Evolutionary conservation across 352 stramenopile genomes (phyloP).

Genomic region (Phytophthora crassamura): DNA sequence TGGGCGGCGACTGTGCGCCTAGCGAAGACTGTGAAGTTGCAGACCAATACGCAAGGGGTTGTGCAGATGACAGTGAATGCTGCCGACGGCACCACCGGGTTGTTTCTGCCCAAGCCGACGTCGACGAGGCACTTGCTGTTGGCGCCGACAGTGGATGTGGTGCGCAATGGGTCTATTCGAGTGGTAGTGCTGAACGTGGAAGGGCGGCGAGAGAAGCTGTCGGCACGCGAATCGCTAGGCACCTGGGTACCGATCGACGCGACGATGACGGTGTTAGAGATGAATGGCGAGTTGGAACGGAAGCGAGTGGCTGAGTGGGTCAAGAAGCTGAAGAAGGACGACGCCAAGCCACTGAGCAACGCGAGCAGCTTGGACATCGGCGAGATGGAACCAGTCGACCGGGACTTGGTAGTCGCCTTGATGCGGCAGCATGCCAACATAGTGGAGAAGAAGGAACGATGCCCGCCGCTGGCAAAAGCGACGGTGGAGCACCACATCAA

Average conservation of each 20-base stretch:
- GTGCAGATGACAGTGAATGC: conserved; percentile 15
- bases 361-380: neutral
- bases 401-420: neutral
- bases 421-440: neutral
- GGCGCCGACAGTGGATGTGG: conserved; percentile 9
- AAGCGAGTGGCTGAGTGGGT: neutral
- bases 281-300: neutral
- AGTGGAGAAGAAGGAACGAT: neutral
- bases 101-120: conserved; percentile 8
- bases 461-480: neutral
- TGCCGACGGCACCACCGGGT: conserved; percentile 2
- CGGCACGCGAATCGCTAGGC: conserved; percentile 5
- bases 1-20: neutral
- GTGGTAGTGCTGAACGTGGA: conserved; percentile 25
- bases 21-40: conserved; percentile 11
- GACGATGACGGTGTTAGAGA: conserved; percentile 15
- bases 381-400: neutral
- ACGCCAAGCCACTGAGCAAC: neutral
- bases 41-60: neutral
- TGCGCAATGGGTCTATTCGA: neutral
- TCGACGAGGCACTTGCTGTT: conserved; percentile 15
- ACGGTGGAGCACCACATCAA: neutral
- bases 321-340: neutral
- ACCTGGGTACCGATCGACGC: conserved; percentile 25
- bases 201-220: conserved; percentile 11